phyloP scores from a whole-genome alignment of 2,329 filamentous ascomycete genomes.

The Trichoderma guizhouense region DNA sequence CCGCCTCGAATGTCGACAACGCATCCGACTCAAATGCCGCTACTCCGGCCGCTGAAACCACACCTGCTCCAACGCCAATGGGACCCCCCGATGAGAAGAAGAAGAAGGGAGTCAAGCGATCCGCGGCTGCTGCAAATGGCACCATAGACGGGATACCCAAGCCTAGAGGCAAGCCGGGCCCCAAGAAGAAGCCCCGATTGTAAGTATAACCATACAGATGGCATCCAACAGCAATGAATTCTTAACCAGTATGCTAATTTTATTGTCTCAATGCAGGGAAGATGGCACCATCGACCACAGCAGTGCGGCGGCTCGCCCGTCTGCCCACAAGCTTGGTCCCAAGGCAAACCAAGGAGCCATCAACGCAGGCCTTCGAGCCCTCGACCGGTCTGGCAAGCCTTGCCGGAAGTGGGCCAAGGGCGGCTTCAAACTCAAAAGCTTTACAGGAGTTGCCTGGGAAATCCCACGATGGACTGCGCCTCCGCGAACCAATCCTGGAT shows the following conservation, averaged over 20 bases:
- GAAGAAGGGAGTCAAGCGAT: slow-evolving; percentile 73
- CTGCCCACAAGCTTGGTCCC: slow-evolving; percentile 80
- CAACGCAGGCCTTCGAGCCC: slow-evolving; percentile 89
- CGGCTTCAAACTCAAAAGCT: slow-evolving; percentile 81
- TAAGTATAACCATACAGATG: slow-evolving; percentile 50
- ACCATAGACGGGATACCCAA: slow-evolving; percentile 62
- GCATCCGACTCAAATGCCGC: slow-evolving; percentile 58
- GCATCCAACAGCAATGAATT: slow-evolving; percentile 4
- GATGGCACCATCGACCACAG: slow-evolving; percentile 61
- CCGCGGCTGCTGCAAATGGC: slow-evolving; percentile 62
- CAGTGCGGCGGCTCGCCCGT: slow-evolving; percentile 45
- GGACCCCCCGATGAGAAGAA: slow-evolving; percentile 63
- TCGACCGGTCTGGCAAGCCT: slow-evolving; percentile 87
- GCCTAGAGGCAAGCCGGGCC: slow-evolving; percentile 80
- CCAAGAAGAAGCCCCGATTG: slow-evolving; percentile 94
- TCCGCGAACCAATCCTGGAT: slow-evolving; percentile 49
- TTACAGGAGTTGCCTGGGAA: slow-evolving; percentile 82
- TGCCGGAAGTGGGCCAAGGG: slow-evolving; percentile 90
- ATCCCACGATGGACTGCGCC: slow-evolving; percentile 80
- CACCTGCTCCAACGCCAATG: slow-evolving; percentile 55
- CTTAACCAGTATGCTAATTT: not conserved
- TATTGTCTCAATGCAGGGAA: slow-evolving; percentile 44
- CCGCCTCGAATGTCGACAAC: slow-evolving; percentile 51
- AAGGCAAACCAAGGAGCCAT: slow-evolving; percentile 97
- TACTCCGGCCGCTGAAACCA: slow-evolving; percentile 55